phyloP scores from a whole-genome alignment of 2,329 filamentous ascomycete genomes.

The Chaetomiaceae sp. region DNA sequence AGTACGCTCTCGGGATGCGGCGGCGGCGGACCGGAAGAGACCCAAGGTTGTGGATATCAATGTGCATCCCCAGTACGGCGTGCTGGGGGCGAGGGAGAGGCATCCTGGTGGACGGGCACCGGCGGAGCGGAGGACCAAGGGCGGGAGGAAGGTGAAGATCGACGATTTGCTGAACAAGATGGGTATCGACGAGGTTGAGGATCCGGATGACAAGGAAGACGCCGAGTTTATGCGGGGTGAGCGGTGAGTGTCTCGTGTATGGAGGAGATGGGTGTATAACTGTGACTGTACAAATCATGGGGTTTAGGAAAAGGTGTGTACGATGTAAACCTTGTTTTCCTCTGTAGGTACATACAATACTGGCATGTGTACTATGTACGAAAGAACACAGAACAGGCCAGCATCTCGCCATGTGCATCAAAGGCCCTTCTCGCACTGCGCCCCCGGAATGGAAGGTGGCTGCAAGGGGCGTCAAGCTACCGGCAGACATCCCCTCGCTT shows the following conservation, averaged over 20 bases:
- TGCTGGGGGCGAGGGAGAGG: constrained; percentile 39
- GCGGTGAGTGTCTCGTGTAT: not conserved
- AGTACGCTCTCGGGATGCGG: constrained; percentile 37
- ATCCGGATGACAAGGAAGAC: constrained; percentile 21
- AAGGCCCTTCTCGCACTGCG: constrained; percentile 2
- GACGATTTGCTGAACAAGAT: constrained; percentile 40
- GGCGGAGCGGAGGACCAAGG: constrained; percentile 40
- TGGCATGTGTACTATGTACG: no score
- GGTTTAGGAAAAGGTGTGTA: not conserved
- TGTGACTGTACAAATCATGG: constrained; percentile 1
- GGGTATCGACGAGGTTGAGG: constrained; percentile 22
- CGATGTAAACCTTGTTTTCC: not conserved
- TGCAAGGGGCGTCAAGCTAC: not conserved
- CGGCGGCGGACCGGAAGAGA: constrained; percentile 32
- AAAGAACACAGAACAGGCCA: no score
- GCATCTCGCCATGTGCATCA: no score
- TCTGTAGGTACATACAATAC: no score
- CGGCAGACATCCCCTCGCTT: not conserved
- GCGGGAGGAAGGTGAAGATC: constrained; percentile 36
- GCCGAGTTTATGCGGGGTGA: constrained; percentile 14
- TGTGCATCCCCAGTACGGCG: constrained; percentile 33
- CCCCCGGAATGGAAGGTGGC: constrained; percentile 1
- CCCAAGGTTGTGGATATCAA: constrained; percentile 39
- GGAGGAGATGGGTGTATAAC: no score
- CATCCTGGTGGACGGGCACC: constrained; percentile 26